Conservation (phyloP, 2,329 filamentous ascomycete genomes). For the Fusarium incarnatum region DNA sequence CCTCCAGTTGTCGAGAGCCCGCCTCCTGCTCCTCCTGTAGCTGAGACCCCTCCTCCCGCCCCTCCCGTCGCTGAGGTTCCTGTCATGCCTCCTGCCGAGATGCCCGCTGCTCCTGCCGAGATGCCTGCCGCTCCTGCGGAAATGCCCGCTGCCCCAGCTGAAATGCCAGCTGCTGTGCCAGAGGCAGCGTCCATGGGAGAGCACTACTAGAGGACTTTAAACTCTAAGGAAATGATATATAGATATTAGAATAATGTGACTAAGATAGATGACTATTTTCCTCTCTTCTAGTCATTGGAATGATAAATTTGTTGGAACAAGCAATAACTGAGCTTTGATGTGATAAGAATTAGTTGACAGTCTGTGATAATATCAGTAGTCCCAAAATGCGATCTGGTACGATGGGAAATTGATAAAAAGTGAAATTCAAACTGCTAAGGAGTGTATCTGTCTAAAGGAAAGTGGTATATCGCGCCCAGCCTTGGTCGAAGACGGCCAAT, state of each 20-base stretch:
- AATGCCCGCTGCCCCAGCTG: background rate
- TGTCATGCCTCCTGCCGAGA: background rate
- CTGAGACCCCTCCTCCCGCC: background rate
- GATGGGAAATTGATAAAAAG: accelerated
- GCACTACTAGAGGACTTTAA: background rate
- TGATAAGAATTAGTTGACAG: background rate
- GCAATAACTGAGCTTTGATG: background rate
- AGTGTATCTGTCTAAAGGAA: background rate
- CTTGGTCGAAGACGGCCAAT: background rate
- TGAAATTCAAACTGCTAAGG: background rate
- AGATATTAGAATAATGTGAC: background rate
- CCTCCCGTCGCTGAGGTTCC: background rate
- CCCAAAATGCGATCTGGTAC: too few relatives aligned
- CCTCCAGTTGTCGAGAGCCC: background rate
- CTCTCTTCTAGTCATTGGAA: background rate
- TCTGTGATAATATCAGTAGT: too few relatives aligned
- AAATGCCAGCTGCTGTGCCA: background rate
- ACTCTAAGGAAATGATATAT: too few relatives aligned
- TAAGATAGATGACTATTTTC: background rate
- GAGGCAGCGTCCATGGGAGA: background rate
- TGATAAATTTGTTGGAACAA: background rate
- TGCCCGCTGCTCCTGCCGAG: background rate
- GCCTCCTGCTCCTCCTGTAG: background rate
- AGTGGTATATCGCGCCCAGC: background rate
- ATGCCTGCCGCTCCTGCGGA: background rate